Percentiles rank a stretch among this genome's conserved stretches.
Conservation (phyloP, 2,329 filamentous ascomycete genomes). For the Nigrospora sphaerica region DNA sequence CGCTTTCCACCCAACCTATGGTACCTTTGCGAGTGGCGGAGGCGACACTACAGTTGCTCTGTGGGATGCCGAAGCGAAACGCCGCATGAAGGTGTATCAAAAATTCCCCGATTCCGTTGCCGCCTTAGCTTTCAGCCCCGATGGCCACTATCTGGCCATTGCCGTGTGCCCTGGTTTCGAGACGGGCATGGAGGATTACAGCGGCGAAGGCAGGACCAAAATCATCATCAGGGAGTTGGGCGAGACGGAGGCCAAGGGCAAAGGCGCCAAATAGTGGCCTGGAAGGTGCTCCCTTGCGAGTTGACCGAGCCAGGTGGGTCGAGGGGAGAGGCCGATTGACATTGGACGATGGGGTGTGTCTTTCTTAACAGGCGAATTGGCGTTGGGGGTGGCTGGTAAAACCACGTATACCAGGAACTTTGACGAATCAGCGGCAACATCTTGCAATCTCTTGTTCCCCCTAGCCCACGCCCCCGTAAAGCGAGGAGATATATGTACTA, state of each 20-base stretch:
- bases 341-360: neutral
- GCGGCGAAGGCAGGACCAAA: slow-evolving; percentile 63
- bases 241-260: slow-evolving; percentile 83
- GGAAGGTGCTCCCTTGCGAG: neutral
- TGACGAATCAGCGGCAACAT: neutral
- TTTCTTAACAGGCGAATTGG: neutral
- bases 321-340: neutral
- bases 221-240: slow-evolving; percentile 78
- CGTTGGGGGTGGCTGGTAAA: neutral
- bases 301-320: too few species aligned
- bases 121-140: slow-evolving; percentile 66
- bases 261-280: slow-evolving; percentile 56
- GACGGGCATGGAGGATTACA: slow-evolving; percentile 74
- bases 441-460: neutral
- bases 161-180: slow-evolving; percentile 84
- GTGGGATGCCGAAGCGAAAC: slow-evolving; percentile 88
- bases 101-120: slow-evolving; percentile 74
- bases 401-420: neutral
- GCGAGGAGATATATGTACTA: too few species aligned
- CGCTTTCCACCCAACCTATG: slow-evolving; percentile 75
- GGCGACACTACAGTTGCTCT: slow-evolving; percentile 88
- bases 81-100: slow-evolving; percentile 83
- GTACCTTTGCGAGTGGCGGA: slow-evolving; percentile 83
- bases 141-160: slow-evolving; percentile 73
- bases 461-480: too few species aligned